phyloP scores from a whole-genome alignment of 1,284 basidiomycete genomes.

The Ganoderma boninense region DNA sequence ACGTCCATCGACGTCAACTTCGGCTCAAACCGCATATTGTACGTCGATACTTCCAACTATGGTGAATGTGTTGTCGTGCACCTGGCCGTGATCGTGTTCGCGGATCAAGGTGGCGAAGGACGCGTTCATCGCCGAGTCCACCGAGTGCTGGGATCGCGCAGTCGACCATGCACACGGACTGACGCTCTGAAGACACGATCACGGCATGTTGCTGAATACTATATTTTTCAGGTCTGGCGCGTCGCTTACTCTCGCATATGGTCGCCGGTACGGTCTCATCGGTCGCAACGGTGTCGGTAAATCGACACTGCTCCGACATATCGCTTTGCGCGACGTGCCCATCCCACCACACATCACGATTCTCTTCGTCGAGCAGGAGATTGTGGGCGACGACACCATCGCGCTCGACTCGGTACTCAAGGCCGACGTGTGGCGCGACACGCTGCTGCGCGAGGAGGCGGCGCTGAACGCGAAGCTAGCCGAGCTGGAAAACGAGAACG shows the following conservation, averaged over 20 bases:
- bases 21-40: constrained; percentile 93
- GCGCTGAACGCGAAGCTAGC: constrained; percentile 77
- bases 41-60: constrained; percentile 39
- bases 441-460: constrained; percentile 84
- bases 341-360: constrained; percentile 96
- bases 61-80: too few species aligned
- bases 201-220: background rate
- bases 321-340: constrained; percentile 94
- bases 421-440: constrained; percentile 96
- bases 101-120: too few species aligned
- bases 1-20: constrained; percentile 97
- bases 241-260: constrained; percentile 88
- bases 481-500: constrained; percentile 76
- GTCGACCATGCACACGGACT: too few species aligned
- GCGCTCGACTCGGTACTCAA: constrained; percentile 96
- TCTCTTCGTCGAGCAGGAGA: constrained; percentile 98
- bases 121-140: too few species aligned
- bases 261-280: constrained; percentile 88
- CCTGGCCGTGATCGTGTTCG: too few species aligned
- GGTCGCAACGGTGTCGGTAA: constrained; percentile 96
- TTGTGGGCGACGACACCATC: constrained; percentile 91
- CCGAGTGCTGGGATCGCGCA: too few species aligned
- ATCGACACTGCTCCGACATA: constrained; percentile 95
- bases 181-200: too few species aligned
- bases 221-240: constrained; percentile 69